phyloP scores from a whole-genome alignment of 2,329 filamentous ascomycete genomes.

The Monilinia aucupariae region DNA sequence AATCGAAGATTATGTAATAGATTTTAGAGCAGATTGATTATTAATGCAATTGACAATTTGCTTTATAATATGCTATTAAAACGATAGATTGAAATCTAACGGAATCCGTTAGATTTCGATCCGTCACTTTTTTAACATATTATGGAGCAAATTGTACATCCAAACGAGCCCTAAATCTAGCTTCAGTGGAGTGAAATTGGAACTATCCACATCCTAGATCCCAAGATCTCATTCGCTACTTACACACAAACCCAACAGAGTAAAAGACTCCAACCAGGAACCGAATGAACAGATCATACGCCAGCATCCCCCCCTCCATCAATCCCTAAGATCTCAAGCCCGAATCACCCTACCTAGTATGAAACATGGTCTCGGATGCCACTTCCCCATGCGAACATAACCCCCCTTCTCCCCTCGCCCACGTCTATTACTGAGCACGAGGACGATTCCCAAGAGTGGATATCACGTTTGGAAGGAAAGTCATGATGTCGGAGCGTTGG shows the following conservation, averaged over 20 bases:
- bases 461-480: not conserved
- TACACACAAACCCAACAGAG: not conserved
- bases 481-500: not conserved
- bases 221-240: not conserved
- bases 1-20: no score
- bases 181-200: not conserved
- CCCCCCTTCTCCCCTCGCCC: not conserved
- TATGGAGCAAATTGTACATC: no score
- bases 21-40: no score
- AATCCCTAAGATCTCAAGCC: not conserved
- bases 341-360: no score
- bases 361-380: not conserved
- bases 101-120: no score
- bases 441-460: not conserved
- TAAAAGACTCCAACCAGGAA: not conserved
- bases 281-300: not conserved
- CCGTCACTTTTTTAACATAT: no score
- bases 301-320: not conserved
- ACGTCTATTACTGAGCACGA: not conserved
- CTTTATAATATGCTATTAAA: no score
- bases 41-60: no score
- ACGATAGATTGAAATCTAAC: no score
- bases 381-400: not conserved
- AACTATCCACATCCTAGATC: conserved; percentile 5
- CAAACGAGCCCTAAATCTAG: not conserved